Evolutionary conservation across 1,284 basidiomycete species (phyloP), one percentile per base, ranked within the genome.

Genomic region (Trichosporon sp.): DNA sequence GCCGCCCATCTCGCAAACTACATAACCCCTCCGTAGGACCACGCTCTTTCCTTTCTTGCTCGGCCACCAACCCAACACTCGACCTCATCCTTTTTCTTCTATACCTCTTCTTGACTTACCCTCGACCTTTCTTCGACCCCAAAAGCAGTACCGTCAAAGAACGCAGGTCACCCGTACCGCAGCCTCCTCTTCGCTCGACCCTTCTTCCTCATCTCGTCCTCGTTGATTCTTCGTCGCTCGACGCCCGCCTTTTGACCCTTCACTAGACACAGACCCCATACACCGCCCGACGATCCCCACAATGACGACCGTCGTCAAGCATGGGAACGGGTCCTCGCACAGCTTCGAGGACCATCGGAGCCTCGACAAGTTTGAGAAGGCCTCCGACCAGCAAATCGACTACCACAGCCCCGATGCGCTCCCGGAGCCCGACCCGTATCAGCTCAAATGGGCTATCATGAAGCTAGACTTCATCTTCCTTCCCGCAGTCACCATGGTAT

Each of bases 381-480:
- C 49, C 14, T 54, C 49, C 49, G 56, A 36, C 33, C 23, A 37
- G 19, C 56, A 36, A 23, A 27, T 58, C 56, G 56, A 36, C 21
- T 37, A 58, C 56, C 1, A 4, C 21, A 11, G 6, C 25, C 57
- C 49, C 14, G 59, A 60, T 23, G 14, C 44, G 11, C 32, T 52
- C 16, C 56, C 56, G 32, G 56, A 34, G 32, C 56, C 56, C 34
- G 63, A 67, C 59, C 25, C 56, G 5, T 34, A 54, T 19, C 32
- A 49, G 4, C 49, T 67, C 36, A 19, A 34, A 25, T 44, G 57
- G 34, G 70, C 70, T 3, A 46, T 74, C 32, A 46, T 67, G 40
- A 71, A 70, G 63, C 68, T 74, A 27, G 72, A 74, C 62, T 56
- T 56, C 21, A 60, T 67, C 60, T 62, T 74, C 37, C 64, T 74